These are phyloP conservation scores for Rhodamnia rubescens DNA, from an alignment of 345 rosid genomes.

Conservation along the genomic window DNA sequence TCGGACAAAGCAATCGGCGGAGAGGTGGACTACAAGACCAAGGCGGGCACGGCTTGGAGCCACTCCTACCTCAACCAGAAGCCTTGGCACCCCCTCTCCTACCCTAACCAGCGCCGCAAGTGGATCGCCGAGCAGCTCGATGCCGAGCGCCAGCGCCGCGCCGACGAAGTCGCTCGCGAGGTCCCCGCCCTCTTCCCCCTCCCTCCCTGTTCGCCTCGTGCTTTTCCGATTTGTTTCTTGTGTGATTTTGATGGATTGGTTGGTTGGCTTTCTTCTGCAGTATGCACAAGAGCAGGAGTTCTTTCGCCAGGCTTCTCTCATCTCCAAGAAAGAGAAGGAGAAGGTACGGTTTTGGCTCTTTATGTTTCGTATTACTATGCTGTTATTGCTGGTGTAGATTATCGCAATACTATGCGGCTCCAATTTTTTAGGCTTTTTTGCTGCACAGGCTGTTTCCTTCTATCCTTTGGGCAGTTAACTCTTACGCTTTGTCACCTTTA, in stretches of 20 bases:
- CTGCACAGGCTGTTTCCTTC: neutral
- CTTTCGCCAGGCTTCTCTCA: conserved; percentile 82
- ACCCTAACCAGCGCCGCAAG: conserved; percentile 96
- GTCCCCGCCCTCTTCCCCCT: conserved; percentile 18
- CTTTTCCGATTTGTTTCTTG: neutral
- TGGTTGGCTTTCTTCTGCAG: conserved; percentile 12
- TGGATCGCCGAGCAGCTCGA: conserved; percentile 98
- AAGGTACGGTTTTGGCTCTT: conserved; percentile 30
- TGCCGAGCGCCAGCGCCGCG: conserved; percentile 55
- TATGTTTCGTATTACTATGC: neutral
- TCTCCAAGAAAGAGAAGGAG: conserved; percentile 92
- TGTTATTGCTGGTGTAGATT: neutral
- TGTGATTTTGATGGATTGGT: neutral
- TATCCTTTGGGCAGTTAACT: neutral
- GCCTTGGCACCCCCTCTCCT: conserved; percentile 99
- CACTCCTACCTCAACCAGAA: conserved; percentile 91
- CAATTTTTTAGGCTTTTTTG: neutral
- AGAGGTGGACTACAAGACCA: conserved; percentile 90
- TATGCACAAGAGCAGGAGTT: conserved; percentile 98
- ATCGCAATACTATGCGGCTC: neutral
- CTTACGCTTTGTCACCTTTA: neutral
- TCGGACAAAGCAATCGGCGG: conserved; percentile 33
- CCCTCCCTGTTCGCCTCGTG: neutral
- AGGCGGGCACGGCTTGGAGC: conserved; percentile 97
- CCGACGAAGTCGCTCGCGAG: conserved; percentile 90